A percentile compares a stretch with the other conserved stretches of the same genome.
Evolutionary conservation across 352 stramenopile species (phyloP).

Genomic region (Pythium scleroteichum): DNA sequence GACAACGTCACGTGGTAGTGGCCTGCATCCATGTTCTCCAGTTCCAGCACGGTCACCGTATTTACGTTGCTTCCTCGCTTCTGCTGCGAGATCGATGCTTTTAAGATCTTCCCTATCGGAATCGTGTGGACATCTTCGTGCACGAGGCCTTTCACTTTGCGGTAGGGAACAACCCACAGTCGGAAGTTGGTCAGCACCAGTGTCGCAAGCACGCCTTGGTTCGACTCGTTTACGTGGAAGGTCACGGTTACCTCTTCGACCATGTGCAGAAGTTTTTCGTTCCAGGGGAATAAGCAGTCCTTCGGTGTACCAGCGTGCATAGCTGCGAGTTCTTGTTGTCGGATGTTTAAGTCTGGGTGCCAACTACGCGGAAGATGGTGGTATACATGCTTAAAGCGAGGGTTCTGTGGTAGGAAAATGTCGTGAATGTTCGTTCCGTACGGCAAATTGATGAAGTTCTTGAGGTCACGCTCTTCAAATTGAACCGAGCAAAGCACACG

Average conservation of each 20-base stretch:
- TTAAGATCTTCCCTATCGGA: constrained; percentile 74
- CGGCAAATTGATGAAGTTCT: constrained; percentile 62
- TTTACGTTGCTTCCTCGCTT: constrained; percentile 81
- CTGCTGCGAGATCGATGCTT: constrained; percentile 74
- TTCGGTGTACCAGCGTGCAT: constrained; percentile 67
- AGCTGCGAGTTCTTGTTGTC: constrained; percentile 64
- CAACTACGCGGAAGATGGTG: constrained; percentile 77
- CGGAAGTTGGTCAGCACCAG: constrained; percentile 84
- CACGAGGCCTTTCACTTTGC: constrained; percentile 62
- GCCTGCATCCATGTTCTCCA: constrained; percentile 87
- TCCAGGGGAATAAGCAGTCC: constrained; percentile 79
- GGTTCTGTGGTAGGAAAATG: constrained; percentile 81
- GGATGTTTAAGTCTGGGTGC: constrained; percentile 69
- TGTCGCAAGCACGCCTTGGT: constrained; percentile 80
- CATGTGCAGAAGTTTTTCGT: constrained; percentile 85
- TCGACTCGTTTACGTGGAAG: constrained; percentile 87
- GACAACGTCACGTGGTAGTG: constrained; percentile 86
- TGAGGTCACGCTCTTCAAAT: constrained; percentile 69
- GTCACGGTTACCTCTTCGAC: constrained; percentile 85
- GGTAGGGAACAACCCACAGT: constrained; percentile 86
- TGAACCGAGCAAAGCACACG: constrained; percentile 73
- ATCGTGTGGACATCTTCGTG: constrained; percentile 88
- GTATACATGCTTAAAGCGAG: constrained; percentile 74
- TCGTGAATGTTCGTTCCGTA: constrained; percentile 78
- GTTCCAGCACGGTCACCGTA: constrained; percentile 64